A percentile compares a stretch with the other conserved stretches of the same genome.
These are phyloP conservation scores for Penicillium sp. DNA, from an alignment of 2,329 filamentous ascomycete species.

Conservation along the genomic window DNA sequence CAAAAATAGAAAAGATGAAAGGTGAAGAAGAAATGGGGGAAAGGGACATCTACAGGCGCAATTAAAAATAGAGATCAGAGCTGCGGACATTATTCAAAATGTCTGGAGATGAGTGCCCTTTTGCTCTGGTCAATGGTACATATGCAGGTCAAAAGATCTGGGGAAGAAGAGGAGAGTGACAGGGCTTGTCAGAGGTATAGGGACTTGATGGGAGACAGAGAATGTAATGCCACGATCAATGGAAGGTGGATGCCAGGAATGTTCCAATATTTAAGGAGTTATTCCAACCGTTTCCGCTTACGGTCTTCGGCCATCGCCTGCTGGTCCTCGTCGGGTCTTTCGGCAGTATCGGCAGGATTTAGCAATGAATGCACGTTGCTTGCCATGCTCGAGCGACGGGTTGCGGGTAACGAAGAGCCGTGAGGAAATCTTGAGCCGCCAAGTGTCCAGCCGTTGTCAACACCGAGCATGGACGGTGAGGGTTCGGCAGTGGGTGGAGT, in stretches of 20 bases:
- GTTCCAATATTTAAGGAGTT: constrained; percentile 15
- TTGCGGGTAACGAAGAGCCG: constrained; percentile 54
- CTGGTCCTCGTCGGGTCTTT: constrained; percentile 64
- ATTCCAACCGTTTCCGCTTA: constrained; percentile 59
- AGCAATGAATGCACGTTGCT: constrained; percentile 66
- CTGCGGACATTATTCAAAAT: constrained; percentile 5
- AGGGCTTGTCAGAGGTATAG: constrained; percentile 2
- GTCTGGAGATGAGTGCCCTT: constrained; percentile 5
- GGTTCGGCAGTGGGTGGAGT: constrained; percentile 54
- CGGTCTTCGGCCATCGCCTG: constrained; percentile 54
- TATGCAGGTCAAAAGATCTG: constrained; percentile 12
- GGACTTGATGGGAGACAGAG: not conserved
- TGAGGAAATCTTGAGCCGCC: constrained; percentile 46
- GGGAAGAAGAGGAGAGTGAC: not conserved
- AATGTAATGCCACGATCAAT: not conserved
- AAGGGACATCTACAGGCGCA: constrained; percentile 20
- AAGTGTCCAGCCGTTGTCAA: constrained; percentile 57
- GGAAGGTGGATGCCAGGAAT: not conserved
- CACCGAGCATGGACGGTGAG: constrained; percentile 49
- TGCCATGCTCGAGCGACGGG: constrained; percentile 67
- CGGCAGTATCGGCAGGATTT: constrained; percentile 66
- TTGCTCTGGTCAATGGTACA: constrained; percentile 12
- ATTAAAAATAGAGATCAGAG: constrained; percentile 3
- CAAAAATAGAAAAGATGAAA: constrained; percentile 3
- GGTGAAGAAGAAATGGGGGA: constrained; percentile 5